A percentile compares a stretch with the other conserved stretches of the same genome.
Evolutionary conservation across 805 yeast genomes (phyloP).

Genomic region (Blastobotrys robertii): DNA sequence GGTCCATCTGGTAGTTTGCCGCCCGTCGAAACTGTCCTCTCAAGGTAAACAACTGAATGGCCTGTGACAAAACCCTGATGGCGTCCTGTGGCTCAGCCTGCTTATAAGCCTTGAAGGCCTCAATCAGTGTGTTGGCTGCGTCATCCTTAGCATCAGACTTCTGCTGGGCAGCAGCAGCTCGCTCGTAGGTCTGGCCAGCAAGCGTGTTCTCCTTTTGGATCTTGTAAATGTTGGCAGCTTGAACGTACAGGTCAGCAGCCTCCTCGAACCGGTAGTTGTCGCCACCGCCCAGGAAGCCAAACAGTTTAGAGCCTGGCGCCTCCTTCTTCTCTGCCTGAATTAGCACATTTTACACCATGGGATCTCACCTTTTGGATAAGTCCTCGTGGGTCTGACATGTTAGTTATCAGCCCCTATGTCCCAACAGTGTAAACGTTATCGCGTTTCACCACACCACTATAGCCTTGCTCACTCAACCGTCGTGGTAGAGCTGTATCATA

Average conservation of each 20-base stretch:
- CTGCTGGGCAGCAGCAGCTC: constrained; percentile 73
- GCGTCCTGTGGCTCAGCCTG: constrained; percentile 60
- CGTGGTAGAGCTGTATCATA: too few relatives aligned
- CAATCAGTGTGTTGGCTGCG: constrained; percentile 81
- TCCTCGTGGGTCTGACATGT: not conserved
- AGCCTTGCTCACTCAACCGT: too few relatives aligned
- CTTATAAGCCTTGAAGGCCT: constrained; percentile 81
- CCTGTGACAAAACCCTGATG: constrained; percentile 63
- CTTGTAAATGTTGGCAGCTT: constrained; percentile 88
- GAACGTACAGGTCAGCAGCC: constrained; percentile 80
- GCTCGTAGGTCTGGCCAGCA: constrained; percentile 79
- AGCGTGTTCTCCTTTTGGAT: constrained; percentile 53
- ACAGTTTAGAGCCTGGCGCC: constrained; percentile 35
- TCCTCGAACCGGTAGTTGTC: constrained; percentile 66
- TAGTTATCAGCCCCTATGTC: too few relatives aligned
- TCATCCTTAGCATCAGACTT: constrained; percentile 76
- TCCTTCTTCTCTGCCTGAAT: constrained; percentile 59
- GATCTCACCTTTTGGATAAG: not conserved
- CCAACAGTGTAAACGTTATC: too few relatives aligned
- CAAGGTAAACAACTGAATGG: constrained; percentile 73
- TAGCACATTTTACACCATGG: not conserved
- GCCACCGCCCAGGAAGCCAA: constrained; percentile 44
- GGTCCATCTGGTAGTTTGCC: constrained; percentile 85
- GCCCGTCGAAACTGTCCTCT: constrained; percentile 95
- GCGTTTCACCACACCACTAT: too few relatives aligned